Conservation (phyloP, 148 eudicot species). For the Pouteria glomerata region DNA sequence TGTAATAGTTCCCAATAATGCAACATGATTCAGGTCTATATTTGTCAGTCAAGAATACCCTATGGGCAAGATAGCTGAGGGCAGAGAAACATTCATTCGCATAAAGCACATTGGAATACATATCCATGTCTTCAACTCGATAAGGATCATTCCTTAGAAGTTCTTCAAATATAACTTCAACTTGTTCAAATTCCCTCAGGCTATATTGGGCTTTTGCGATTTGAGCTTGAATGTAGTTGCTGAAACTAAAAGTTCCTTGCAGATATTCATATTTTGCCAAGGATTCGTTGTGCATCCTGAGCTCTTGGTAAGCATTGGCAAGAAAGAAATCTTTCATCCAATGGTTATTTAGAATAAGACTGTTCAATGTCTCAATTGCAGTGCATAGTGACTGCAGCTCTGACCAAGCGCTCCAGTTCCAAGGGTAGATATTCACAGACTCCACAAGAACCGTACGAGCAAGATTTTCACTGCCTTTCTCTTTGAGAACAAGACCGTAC, state of each 20-base stretch:
- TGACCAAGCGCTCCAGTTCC: slow-evolving; percentile 99
- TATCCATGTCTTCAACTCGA: slow-evolving; percentile 94
- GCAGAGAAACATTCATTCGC: slow-evolving; percentile 90
- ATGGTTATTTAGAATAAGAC: slow-evolving; percentile 68
- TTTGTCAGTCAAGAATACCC: slow-evolving; percentile 77
- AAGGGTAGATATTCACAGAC: slow-evolving; percentile 87
- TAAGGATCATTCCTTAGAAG: slow-evolving; percentile 82
- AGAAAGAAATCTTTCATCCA: slow-evolving; percentile 99
- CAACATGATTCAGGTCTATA: slow-evolving; percentile 98
- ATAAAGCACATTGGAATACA: slow-evolving; percentile 97
- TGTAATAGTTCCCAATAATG: slow-evolving; percentile 93
- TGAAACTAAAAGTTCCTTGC: slow-evolving; percentile 64
- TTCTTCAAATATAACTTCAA: slow-evolving; percentile 87
- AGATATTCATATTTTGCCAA: slow-evolving; percentile 68
- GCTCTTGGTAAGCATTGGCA: slow-evolving; percentile 81
- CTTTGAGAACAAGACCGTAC: slow-evolving; percentile 88
- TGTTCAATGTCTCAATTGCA: slow-evolving; percentile 55
- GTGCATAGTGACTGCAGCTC: slow-evolving; percentile 81
- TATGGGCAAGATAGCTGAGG: slow-evolving; percentile 88
- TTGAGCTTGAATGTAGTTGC: slow-evolving; percentile 83
- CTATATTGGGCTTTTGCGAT: slow-evolving; percentile 87
- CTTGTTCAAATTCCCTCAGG: slow-evolving; percentile 83
- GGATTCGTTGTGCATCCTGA: slow-evolving; percentile 78
- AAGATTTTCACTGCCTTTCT: slow-evolving; percentile 72
- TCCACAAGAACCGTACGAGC: slow-evolving; percentile 77